Conservation (phyloP, 228 moss, liverwort and hornwort genomes). For the Sphagnum fallax region DNA sequence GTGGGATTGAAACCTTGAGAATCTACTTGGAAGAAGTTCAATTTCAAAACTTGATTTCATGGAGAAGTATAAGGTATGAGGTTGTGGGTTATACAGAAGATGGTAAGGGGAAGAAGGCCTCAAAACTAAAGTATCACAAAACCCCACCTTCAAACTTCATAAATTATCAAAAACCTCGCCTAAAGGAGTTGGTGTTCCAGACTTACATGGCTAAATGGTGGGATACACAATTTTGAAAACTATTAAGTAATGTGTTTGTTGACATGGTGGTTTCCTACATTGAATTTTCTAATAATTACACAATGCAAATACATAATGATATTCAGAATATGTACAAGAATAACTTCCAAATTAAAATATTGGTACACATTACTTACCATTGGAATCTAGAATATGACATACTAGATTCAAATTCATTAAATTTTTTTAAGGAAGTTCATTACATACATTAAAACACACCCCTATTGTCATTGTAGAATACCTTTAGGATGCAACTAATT, state of each 20-base stretch:
- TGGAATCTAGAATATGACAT: not conserved
- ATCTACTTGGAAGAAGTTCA: too few relatives aligned
- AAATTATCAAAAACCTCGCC: too few relatives aligned
- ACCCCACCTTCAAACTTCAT: too few relatives aligned
- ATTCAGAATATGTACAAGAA: not conserved
- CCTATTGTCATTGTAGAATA: too few relatives aligned
- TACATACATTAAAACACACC: not conserved
- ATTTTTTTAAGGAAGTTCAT: not conserved
- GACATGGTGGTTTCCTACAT: not conserved
- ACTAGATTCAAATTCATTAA: not conserved
- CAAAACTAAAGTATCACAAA: too few relatives aligned
- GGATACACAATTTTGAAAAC: not conserved
- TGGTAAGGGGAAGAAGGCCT: too few relatives aligned
- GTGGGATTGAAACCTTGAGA: too few relatives aligned
- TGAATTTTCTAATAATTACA: constrained; percentile 3
- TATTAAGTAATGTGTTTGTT: not conserved
- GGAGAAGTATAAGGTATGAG: too few relatives aligned
- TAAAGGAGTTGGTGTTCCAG: not conserved
- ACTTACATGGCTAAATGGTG: not conserved
- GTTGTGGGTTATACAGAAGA: too few relatives aligned
- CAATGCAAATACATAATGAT: not conserved
- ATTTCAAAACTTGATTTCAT: too few relatives aligned
- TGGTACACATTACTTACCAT: not conserved
- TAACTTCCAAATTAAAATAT: not conserved
- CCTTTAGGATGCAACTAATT: too few relatives aligned